These are phyloP conservation scores for Haberlea rhodopensis DNA, from an alignment of 257 asterid species.

Conservation along the genomic window DNA sequence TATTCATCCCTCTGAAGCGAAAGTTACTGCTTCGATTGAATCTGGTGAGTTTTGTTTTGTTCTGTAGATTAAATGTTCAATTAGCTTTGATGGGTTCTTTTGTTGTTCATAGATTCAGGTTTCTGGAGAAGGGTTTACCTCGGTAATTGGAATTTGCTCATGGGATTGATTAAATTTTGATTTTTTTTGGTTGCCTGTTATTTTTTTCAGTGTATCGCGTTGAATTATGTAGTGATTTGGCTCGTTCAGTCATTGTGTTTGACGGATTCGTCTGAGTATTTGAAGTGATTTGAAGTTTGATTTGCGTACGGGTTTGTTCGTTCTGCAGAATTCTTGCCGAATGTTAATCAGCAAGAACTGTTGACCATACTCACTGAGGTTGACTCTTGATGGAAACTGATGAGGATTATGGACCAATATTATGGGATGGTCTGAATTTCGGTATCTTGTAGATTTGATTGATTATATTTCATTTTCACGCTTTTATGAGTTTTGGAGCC, in stretches of 20 bases:
- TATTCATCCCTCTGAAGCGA: slow-evolving; percentile 1
- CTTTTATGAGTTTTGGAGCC: slow-evolving; percentile 34
- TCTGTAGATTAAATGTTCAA: slow-evolving; percentile 8
- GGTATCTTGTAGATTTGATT: slow-evolving; percentile 23
- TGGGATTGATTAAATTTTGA: slow-evolving; percentile 26
- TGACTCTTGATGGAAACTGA: slow-evolving; percentile 30
- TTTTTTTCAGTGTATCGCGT: slow-evolving; percentile 12
- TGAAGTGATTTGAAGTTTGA: slow-evolving; percentile 28
- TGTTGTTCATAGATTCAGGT: slow-evolving; percentile 18
- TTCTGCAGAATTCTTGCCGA: slow-evolving; percentile 34
- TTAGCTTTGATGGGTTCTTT: slow-evolving; percentile 23
- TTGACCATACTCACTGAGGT: slow-evolving; percentile 31
- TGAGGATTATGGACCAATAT: slow-evolving; percentile 21
- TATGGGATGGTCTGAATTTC: slow-evolving; percentile 30
- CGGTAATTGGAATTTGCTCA: slow-evolving; percentile 8
- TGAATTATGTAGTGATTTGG: not conserved
- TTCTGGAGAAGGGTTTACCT: slow-evolving; percentile 18
- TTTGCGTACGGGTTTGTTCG: slow-evolving; percentile 28
- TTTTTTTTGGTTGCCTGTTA: slow-evolving; percentile 10
- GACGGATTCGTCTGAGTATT: not conserved
- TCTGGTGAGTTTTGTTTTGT: slow-evolving; percentile 31
- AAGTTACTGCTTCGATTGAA: slow-evolving; percentile 22
- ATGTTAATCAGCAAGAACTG: slow-evolving; percentile 18
- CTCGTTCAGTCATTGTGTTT: not conserved
- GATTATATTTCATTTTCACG: slow-evolving; percentile 21